These are phyloP conservation scores for Wallacemonas sp. DNA, from an alignment of 208 protist species.

Conservation along the genomic window DNA sequence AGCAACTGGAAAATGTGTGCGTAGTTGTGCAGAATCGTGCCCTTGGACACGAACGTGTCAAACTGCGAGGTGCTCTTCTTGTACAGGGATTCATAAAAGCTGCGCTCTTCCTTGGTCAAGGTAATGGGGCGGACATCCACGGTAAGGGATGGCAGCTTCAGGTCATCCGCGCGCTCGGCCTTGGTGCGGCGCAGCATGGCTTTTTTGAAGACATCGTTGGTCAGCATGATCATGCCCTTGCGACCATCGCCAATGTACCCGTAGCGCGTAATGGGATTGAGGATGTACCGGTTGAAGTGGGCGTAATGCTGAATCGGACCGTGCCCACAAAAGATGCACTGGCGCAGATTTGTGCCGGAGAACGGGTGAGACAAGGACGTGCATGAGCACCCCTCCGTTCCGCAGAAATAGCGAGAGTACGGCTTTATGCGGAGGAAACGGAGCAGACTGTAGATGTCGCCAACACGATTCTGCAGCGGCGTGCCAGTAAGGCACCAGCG, in stretches of 20 bases:
- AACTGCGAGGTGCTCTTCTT: constrained; percentile 90
- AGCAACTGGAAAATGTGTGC: constrained; percentile 95
- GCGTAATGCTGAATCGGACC: constrained; percentile 92
- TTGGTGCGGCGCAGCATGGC: constrained; percentile 93
- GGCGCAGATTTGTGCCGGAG: constrained; percentile 62
- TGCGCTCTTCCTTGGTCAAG: constrained; percentile 79
- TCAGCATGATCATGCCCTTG: constrained; percentile 85
- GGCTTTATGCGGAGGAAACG: constrained; percentile 92
- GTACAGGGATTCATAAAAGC: constrained; percentile 94
- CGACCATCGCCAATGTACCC: constrained; percentile 92
- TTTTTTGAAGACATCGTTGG: constrained; percentile 86
- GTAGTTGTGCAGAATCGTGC: constrained; percentile 94
- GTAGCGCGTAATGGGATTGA: constrained; percentile 95
- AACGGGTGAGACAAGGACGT: constrained; percentile 90
- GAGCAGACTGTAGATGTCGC: constrained; percentile 96
- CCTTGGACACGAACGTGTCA: constrained; percentile 90
- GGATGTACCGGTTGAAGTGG: constrained; percentile 92
- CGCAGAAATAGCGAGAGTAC: constrained; percentile 90
- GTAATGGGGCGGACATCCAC: constrained; percentile 59
- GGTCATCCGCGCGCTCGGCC: constrained; percentile 76
- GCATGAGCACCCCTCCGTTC: constrained; percentile 86
- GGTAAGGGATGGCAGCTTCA: constrained; percentile 74
- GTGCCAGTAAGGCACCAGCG: constrained; percentile 95
- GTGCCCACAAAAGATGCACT: constrained; percentile 92
- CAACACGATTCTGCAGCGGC: constrained; percentile 97